Conservation (phyloP, 192 early-diverging fungal species). For the Umbelopsis sp. region DNA sequence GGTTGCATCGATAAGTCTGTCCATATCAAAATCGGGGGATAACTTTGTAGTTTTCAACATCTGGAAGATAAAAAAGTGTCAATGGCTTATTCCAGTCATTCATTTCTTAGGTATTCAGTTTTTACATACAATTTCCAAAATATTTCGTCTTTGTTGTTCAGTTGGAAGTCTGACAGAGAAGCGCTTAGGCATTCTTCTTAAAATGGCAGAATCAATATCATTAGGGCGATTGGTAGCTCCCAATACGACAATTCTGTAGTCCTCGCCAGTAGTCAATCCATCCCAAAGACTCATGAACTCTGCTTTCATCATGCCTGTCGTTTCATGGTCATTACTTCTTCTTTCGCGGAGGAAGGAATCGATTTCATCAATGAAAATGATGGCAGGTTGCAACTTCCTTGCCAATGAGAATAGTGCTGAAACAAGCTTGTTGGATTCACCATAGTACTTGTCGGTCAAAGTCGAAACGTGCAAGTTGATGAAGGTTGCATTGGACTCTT, state of each 20-base stretch:
- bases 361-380: constrained; percentile 99
- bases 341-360: constrained; percentile 95
- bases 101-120: too few species aligned
- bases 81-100: background rate
- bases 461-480: constrained; percentile 98
- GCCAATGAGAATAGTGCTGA: constrained; percentile 93
- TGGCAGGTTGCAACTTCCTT: constrained; percentile 90
- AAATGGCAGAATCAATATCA: constrained; percentile 96
- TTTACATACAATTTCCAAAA: constrained; percentile 70
- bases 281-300: constrained; percentile 99
- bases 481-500: constrained; percentile 96
- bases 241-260: constrained; percentile 71
- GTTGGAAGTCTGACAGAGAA: constrained; percentile 87
- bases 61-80: constrained; percentile 37
- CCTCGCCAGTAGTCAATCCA: constrained; percentile 80
- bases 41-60: constrained; percentile 76
- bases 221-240: constrained; percentile 98
- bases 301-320: constrained; percentile 98
- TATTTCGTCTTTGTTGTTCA: constrained; percentile 78
- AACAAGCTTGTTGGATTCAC: constrained; percentile 94
- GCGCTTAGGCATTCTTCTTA: constrained; percentile 97
- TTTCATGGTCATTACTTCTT: constrained; percentile 90
- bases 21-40: constrained; percentile 66
- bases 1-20: constrained; percentile 70
- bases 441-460: constrained; percentile 98